Percentiles rank a stretch among this genome's conserved stretches.
Evolutionary conservation across 2,329 filamentous ascomycete genomes (phyloP).

Genomic region (Fusarium guadeloupense): DNA sequence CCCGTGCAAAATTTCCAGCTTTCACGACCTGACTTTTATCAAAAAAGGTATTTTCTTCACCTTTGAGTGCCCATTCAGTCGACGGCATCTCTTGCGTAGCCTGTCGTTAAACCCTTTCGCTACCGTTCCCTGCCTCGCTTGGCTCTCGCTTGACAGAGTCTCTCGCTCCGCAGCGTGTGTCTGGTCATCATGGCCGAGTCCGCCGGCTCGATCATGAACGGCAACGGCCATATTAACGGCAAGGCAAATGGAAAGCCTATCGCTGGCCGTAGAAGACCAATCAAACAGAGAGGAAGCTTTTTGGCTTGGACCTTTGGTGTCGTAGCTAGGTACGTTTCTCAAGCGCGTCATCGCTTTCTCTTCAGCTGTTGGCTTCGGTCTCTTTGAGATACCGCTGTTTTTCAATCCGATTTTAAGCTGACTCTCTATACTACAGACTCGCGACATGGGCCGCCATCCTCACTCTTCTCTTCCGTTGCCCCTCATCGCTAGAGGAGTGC

Average conservation of each 20-base stretch:
- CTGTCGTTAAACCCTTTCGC: slow-evolving; percentile 10
- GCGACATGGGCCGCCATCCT: slow-evolving; percentile 87
- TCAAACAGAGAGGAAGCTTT: slow-evolving; percentile 43
- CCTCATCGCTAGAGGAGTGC: slow-evolving; percentile 72
- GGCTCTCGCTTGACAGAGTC: slow-evolving; percentile 17
- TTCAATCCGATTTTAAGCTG: background rate
- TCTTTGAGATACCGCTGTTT: background rate
- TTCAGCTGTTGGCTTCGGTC: slow-evolving; percentile 4
- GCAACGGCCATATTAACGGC: slow-evolving; percentile 53
- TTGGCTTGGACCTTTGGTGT: slow-evolving; percentile 56
- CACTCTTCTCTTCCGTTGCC: slow-evolving; percentile 84
- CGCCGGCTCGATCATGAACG: slow-evolving; percentile 46
- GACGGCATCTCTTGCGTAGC: slow-evolving; percentile 3
- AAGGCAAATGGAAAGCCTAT: slow-evolving; percentile 44
- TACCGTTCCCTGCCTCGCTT: slow-evolving; percentile 15
- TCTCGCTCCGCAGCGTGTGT: slow-evolving; percentile 25
- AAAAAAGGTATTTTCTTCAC: slow-evolving; percentile 20
- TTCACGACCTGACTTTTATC: slow-evolving; percentile 22
- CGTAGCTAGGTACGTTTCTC: slow-evolving; percentile 61
- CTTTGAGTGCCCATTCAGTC: slow-evolving; percentile 20
- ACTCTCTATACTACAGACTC: slow-evolving; percentile 62
- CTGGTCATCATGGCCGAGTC: slow-evolving; percentile 49
- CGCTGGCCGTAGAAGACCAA: slow-evolving; percentile 31
- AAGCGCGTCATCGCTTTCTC: slow-evolving; percentile 7
- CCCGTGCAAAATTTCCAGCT: slow-evolving; percentile 25